Conservation (phyloP, 163 green algal species). For the Chlorella variabilis region DNA sequence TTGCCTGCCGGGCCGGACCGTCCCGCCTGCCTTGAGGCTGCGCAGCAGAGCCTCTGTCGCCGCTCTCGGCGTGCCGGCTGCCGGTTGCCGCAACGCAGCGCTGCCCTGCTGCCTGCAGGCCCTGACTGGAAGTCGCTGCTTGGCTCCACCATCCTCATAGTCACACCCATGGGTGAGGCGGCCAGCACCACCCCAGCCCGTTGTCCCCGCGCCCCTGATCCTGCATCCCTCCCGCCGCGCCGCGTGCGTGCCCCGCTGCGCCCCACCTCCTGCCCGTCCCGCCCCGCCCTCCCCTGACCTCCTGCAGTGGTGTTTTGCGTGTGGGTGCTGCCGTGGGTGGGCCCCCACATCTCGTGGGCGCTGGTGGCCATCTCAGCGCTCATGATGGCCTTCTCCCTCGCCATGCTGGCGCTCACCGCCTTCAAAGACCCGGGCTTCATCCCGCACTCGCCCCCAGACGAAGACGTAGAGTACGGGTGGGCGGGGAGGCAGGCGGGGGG, state of each 20-base stretch:
- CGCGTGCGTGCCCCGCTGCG: too few species aligned
- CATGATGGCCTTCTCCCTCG: slow-evolving; percentile 51
- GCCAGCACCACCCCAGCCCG: neutral
- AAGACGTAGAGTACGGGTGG: slow-evolving; percentile 66
- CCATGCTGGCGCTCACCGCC: slow-evolving; percentile 68
- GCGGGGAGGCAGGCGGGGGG: neutral
- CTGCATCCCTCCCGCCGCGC: too few species aligned
- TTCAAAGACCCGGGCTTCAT: slow-evolving; percentile 94
- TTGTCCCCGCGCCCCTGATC: too few species aligned
- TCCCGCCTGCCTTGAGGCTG: neutral
- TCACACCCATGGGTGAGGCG: slow-evolving; percentile 60
- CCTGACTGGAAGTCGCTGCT: slow-evolving; percentile 84
- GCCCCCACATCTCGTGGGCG: slow-evolving; percentile 51
- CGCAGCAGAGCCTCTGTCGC: too few species aligned
- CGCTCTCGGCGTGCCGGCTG: neutral
- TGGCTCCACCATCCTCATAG: slow-evolving; percentile 70
- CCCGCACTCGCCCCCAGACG: slow-evolving; percentile 63
- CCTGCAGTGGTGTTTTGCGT: slow-evolving; percentile 75
- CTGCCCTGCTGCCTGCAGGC: slow-evolving; percentile 51
- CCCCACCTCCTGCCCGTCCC: neutral
- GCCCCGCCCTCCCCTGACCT: too few species aligned
- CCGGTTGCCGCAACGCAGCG: neutral
- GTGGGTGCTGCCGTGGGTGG: slow-evolving; percentile 73
- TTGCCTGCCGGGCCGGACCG: neutral
- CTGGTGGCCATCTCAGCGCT: slow-evolving; percentile 50